A percentile compares a stretch with the other conserved stretches of the same genome.
These are phyloP conservation scores for Polytrichum commune DNA, from an alignment of 225 moss, liverwort and hornwort species.

Conservation along the genomic window DNA sequence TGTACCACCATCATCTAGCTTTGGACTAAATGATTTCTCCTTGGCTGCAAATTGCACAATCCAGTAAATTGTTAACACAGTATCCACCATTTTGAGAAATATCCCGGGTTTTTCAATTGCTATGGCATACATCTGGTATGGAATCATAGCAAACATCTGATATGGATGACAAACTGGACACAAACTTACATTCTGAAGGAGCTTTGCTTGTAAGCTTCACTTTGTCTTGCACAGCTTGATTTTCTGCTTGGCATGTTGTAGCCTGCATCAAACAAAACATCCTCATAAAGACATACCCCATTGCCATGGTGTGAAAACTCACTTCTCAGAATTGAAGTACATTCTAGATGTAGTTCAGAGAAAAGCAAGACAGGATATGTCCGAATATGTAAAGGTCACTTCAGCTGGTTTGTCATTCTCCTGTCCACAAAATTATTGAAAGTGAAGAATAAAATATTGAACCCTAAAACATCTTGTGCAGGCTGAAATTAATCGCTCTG, in stretches of 20 bases:
- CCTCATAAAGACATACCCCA: conserved; percentile 3
- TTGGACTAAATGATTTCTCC: conserved; percentile 48
- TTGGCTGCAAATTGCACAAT: conserved; percentile 33
- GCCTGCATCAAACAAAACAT: conserved; percentile 13
- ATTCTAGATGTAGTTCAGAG: too few species aligned
- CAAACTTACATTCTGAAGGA: conserved; percentile 40
- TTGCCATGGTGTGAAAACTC: too few species aligned
- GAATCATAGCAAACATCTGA: background rate
- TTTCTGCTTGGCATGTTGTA: conserved; percentile 55
- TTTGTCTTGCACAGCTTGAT: conserved; percentile 51
- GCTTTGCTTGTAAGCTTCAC: conserved; percentile 41
- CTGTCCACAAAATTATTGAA: too few species aligned
- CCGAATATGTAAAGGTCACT: too few species aligned
- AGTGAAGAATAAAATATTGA: too few species aligned
- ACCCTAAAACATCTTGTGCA: too few species aligned
- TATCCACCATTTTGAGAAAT: background rate
- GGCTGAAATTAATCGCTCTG: too few species aligned
- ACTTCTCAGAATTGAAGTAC: too few species aligned
- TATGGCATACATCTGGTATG: background rate
- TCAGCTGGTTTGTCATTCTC: too few species aligned
- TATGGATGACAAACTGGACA: background rate
- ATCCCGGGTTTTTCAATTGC: background rate
- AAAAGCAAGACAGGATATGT: too few species aligned
- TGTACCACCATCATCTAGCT: conserved; percentile 50
- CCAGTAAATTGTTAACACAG: background rate